A percentile compares a stretch with the other conserved stretches of the same genome.
Evolutionary conservation across 345 rosid species (phyloP).

Genomic region (Aquilaria yunnanensis): DNA sequence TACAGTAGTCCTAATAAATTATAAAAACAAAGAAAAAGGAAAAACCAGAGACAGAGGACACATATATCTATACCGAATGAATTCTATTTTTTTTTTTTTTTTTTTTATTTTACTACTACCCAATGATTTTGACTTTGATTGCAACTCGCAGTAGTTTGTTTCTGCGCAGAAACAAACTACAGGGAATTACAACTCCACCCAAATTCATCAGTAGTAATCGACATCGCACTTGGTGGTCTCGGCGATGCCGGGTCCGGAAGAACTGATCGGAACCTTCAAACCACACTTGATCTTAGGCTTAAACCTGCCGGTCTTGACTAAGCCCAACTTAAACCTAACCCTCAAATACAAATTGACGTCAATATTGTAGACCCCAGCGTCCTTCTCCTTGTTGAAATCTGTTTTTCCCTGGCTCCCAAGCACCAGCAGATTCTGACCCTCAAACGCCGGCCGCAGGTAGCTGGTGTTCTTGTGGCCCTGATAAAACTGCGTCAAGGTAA

Average conservation of each 20-base stretch:
- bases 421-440: constrained; percentile 26
- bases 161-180: too few species aligned
- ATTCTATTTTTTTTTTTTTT: too few species aligned
- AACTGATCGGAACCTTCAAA: constrained; percentile 45
- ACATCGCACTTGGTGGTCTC: constrained; percentile 40
- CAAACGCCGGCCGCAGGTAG: constrained; percentile 30
- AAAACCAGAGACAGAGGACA: too few species aligned
- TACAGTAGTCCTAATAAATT: too few species aligned
- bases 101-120: too few species aligned
- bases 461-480: constrained; percentile 83
- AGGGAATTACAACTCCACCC: too few species aligned
- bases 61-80: too few species aligned
- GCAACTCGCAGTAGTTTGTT: too few species aligned
- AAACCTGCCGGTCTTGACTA: constrained; percentile 34
- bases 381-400: constrained; percentile 30
- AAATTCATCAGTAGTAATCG: constrained; percentile 31
- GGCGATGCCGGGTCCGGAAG: constrained; percentile 18
- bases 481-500: constrained; percentile 39
- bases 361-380: constrained; percentile 36
- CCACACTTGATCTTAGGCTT: constrained; percentile 58
- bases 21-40: too few species aligned
- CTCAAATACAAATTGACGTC: constrained; percentile 48
- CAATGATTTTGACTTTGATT: too few species aligned
- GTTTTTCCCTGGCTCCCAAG: constrained; percentile 23
- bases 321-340: constrained; percentile 59